Evolutionary conservation across 768 basidiomycete genomes (phyloP).

Genomic region (Boletus fagicola): DNA sequence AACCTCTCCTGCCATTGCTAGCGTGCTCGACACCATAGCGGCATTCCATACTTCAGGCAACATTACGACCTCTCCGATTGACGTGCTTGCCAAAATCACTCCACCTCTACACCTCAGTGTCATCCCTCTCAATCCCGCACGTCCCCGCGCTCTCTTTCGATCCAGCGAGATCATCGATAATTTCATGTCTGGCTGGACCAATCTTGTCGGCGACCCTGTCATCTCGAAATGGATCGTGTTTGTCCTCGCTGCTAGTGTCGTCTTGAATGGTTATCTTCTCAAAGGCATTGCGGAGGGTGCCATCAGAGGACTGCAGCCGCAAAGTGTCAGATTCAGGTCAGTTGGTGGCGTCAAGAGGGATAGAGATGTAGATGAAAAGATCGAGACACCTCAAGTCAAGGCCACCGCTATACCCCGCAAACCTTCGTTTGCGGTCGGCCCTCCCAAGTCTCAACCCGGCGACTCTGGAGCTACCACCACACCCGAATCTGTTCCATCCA

Average conservation of each 20-base stretch:
- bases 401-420: conserved; percentile 12
- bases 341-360: conserved; percentile 21
- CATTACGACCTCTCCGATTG: conserved; percentile 26
- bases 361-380: conserved; percentile 22
- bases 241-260: conserved; percentile 78
- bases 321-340: conserved; percentile 30
- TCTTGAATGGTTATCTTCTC: conserved; percentile 89
- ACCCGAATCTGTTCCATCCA: conserved; percentile 18
- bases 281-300: conserved; percentile 74
- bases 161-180: conserved; percentile 65
- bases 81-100: conserved; percentile 58
- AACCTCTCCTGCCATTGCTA: conserved; percentile 55
- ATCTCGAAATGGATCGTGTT: conserved; percentile 94
- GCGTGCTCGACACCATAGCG: conserved; percentile 58
- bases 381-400: conserved; percentile 16
- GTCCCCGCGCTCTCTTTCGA: conserved; percentile 32
- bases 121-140: conserved; percentile 33
- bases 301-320: conserved; percentile 32
- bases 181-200: conserved; percentile 90
- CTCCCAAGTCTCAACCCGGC: conserved; percentile 15
- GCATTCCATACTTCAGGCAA: conserved; percentile 24
- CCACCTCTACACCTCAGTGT: conserved; percentile 60
- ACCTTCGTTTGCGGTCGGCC: conserved; percentile 29
- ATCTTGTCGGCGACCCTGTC: conserved; percentile 90
- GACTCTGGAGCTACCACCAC: conserved; percentile 20